Base-by-base conservation (phyloP, 257 asterid genomes). In the Jacaranda mimosifolia region DNA sequence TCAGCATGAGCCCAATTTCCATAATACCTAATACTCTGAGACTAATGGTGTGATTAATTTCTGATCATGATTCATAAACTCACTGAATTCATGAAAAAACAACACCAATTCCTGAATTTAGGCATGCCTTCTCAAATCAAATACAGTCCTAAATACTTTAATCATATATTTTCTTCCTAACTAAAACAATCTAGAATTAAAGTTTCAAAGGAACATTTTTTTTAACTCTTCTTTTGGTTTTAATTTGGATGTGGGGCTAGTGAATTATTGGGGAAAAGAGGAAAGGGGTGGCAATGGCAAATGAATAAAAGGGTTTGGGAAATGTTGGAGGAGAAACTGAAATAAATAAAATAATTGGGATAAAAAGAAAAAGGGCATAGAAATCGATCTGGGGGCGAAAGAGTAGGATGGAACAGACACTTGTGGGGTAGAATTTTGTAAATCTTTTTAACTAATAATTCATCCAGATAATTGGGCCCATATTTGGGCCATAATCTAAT, bases 1-100 rank as follows among this genome's bases (percentile, higher is more conserved):
- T 74, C 65, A 40, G 43, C 82, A 63, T 62, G 43, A 70, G 52
- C 75, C 70, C 60, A 49, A 76, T 71, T 78, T 74, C 77, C 85
- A 75, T 75, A 72, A 43, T 49, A 11, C 42, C 64, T 49, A 49
- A 38, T 40, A 8, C 59, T 69, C 6, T 12, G 58, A 58, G 45
- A 43, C 45, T 52, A 65, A 43, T 13, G 11, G 15, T 19, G 32
- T 13, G 40, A 75, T 49, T 2, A 75, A 45, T 14, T 14, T 36
- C 7, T 32, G 12, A 76, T 76, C 39, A 8, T 48, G 69, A 58
- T 59, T 14, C 80, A 67, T 43, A 15, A 32, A 49, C 18, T 18
- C 66, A 46, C 17, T 39, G 14, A 9, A 43, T 67, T 43, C 63
- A 15, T 2, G 49, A 19, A 15, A 26, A 14, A 65, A 66, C 45